These are phyloP conservation scores for Tanozyma kutaoensis DNA, from an alignment of 805 yeast species.

Conservation along the genomic window DNA sequence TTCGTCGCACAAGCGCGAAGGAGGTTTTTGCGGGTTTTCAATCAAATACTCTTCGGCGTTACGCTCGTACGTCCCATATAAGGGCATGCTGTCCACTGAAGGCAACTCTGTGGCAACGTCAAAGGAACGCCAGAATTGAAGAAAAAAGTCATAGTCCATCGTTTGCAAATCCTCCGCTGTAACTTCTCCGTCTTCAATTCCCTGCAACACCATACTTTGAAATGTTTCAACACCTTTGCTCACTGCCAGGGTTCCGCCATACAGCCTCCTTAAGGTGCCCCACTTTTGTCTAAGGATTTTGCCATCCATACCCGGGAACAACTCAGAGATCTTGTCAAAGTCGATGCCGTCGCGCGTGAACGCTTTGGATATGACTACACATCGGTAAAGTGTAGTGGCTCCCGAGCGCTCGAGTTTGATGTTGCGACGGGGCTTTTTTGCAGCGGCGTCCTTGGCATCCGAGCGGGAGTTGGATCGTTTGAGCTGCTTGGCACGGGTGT, in stretches of 20 bases:
- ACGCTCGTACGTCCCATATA: conserved; percentile 28
- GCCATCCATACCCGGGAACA: conserved; percentile 29
- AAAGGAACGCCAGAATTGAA: conserved; percentile 52
- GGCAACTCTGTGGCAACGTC: conserved; percentile 21
- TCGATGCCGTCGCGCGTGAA: conserved; percentile 42
- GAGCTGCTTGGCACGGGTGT: no score
- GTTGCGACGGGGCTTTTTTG: conserved; percentile 6
- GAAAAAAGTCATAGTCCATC: conserved; percentile 36
- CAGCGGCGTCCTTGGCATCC: no score
- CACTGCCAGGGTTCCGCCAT: conserved; percentile 39
- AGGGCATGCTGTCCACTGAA: conserved; percentile 18
- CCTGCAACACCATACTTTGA: conserved; percentile 49
- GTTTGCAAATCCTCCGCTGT: conserved; percentile 35
- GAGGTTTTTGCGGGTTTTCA: conserved; percentile 11
- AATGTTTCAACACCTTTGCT: conserved; percentile 47
- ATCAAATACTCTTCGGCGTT: conserved; percentile 36
- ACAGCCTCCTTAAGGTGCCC: conserved; percentile 47
- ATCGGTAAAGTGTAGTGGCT: conserved; percentile 42
- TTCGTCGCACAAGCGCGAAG: conserved; percentile 20
- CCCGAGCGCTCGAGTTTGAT: conserved; percentile 28
- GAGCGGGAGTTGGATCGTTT: no score
- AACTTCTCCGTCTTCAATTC: conserved; percentile 43
- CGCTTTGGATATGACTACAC: conserved; percentile 57
- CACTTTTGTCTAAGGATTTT: conserved; percentile 48
- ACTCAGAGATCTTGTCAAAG: conserved; percentile 45